phyloP scores from a whole-genome alignment of 1,284 basidiomycete species.

The Mycosarcoma mackinlayi region DNA sequence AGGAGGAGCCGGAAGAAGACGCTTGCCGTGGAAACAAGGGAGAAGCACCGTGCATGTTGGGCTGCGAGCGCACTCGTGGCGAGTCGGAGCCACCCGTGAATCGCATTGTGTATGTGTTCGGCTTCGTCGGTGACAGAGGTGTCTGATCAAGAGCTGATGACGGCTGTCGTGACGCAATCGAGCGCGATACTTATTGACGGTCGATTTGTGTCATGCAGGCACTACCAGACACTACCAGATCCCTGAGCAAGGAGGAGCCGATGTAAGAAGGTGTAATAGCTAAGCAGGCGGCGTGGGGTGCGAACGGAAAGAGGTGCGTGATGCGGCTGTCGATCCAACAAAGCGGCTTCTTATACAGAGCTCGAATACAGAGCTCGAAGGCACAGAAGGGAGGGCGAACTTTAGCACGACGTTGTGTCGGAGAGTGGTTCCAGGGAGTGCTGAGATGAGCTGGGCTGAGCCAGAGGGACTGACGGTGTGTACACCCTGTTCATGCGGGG shows the following conservation, averaged over 20 bases:
- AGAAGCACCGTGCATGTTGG: neutral
- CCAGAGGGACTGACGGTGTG: no score
- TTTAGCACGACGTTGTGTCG: no score
- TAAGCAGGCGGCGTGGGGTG: no score
- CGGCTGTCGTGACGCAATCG: neutral
- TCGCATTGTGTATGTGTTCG: conserved; percentile 7
- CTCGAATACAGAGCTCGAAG: no score
- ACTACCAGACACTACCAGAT: conserved; percentile 3
- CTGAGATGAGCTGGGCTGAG: no score
- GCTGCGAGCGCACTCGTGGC: conserved; percentile 11
- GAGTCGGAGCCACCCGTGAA: conserved; percentile 4
- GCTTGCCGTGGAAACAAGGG: conserved; percentile 18
- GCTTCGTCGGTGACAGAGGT: neutral
- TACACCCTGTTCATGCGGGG: no score
- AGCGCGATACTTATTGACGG: conserved; percentile 1
- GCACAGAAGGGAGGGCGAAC: no score
- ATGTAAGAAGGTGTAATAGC: neutral
- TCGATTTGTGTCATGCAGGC: conserved; percentile 15
- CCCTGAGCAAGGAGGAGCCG: no score
- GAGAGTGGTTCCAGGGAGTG: no score
- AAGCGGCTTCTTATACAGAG: no score
- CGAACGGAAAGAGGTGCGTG: no score
- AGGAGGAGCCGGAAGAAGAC: conserved; percentile 14
- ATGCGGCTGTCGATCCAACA: no score
- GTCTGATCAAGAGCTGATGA: neutral